These are phyloP conservation scores for Tripterygium wilfordii DNA, from an alignment of 177 flowering plant species.

Conservation along the genomic window DNA sequence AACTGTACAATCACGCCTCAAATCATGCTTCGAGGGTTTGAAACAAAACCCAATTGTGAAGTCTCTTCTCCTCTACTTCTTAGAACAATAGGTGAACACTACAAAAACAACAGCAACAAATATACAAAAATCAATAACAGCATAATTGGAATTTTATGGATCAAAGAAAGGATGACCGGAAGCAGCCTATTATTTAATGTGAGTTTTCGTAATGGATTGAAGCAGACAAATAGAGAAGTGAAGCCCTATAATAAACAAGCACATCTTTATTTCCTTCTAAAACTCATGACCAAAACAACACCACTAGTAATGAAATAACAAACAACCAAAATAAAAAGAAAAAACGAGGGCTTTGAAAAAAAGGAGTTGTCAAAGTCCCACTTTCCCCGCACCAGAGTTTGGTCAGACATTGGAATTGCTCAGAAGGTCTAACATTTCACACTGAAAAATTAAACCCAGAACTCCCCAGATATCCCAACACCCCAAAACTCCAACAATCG, in stretches of 20 bases:
- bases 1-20: too few relatives aligned
- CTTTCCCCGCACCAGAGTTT: conserved; percentile 6
- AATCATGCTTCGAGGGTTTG: too few relatives aligned
- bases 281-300: conserved; percentile 14
- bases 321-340: conserved; percentile 4
- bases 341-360: conserved; percentile 1
- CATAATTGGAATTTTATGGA: conserved; percentile 4
- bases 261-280: conserved; percentile 8
- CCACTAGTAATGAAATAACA: conserved; percentile 5
- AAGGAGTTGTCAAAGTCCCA: conserved; percentile 15
- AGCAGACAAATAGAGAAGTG: neutral
- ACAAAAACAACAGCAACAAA: conserved; percentile 5
- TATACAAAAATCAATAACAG: neutral
- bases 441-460: conserved; percentile 7
- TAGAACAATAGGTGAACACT: neutral
- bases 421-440: conserved; percentile 20
- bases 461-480: conserved; percentile 1
- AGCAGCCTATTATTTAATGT: too few relatives aligned
- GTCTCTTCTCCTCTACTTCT: conserved; percentile 2
- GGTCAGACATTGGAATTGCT: conserved; percentile 21
- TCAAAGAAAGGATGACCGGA: conserved; percentile 7
- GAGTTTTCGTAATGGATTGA: neutral
- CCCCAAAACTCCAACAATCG: conserved; percentile 5
- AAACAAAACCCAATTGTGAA: conserved; percentile 3
- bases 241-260: conserved; percentile 5